Evolutionary conservation across 768 basidiomycete species (phyloP), one percentile per base, ranked within the genome.

Genomic region (Trametopsis cervina): DNA sequence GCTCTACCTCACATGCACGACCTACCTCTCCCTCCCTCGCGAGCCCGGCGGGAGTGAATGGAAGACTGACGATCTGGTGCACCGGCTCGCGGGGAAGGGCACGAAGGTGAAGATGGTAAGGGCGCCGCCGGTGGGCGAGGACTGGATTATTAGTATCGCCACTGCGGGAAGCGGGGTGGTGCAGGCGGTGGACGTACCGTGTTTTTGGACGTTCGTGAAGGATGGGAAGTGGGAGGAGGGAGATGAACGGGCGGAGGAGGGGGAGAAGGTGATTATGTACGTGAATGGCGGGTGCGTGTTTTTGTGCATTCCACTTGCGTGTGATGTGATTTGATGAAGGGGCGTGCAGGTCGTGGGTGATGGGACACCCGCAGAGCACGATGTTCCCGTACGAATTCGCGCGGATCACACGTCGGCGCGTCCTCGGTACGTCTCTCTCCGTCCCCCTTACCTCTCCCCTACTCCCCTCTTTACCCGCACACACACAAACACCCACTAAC

Each of bases 311-410:
- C 2, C 2, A 6, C 24, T 41, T 12, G 29, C 36, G n/a, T n/a
- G n/a, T 44, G 3, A 29, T 22, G 23, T 35, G 4, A 17, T 40
- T 24, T 12, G 6, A 5, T n/a, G n/a, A n/a, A n/a, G n/a, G 10
- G 17, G 36, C 15, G 25, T n/a, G 22, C 18, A 52, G 50, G 7
- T 52, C 51, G 23, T 52, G 45, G 45, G 51, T 52, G 2, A 52
- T 52, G 51, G 51, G 51, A 1, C 45, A 52, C 23, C 51, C 51
- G 10, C 51, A 52, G 21, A 46, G 41, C 40, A 52, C 45, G 26
- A 40, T 45, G 51, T 52, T 52, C 25, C 51, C 51, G 2, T 52
- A 52, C 33, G 47, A 47, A 40, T 42, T 52, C 20, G 46, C 39
- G 7, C 36, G 6, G 20, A 41, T 41, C 15, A 33, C 45, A 9